Conservation (phyloP, 805 yeast species). For the Metschnikowia anglica region DNA sequence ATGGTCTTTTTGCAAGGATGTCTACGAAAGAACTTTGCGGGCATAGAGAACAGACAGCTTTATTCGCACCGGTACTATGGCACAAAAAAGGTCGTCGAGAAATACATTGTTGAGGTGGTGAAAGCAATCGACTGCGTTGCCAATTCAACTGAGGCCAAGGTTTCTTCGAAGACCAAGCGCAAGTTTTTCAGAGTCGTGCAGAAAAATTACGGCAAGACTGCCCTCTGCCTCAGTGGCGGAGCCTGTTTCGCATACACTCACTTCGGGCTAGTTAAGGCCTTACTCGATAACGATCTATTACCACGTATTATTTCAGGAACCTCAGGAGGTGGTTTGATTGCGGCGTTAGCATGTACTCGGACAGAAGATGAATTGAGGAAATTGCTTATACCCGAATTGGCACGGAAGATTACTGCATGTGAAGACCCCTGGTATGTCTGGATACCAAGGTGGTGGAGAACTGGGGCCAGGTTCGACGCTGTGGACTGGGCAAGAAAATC, state of each 20-base stretch:
- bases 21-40: conserved; percentile 72
- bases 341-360: conserved; percentile 68
- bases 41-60: conserved; percentile 67
- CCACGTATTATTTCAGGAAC: conserved; percentile 76
- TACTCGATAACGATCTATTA: conserved; percentile 62
- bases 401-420: conserved; percentile 66
- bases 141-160: conserved; percentile 27
- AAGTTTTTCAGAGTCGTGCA: conserved; percentile 55
- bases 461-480: conserved; percentile 79
- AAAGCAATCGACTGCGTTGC: conserved; percentile 46
- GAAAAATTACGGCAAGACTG: conserved; percentile 69
- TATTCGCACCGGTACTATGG: conserved; percentile 78
- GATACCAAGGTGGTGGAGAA: conserved; percentile 63
- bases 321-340: conserved; percentile 77
- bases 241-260: conserved; percentile 78
- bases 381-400: conserved; percentile 59
- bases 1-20: conserved; percentile 62
- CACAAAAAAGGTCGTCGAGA: conserved; percentile 59
- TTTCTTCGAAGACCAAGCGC: conserved; percentile 44
- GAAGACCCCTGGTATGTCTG: conserved; percentile 60
- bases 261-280: conserved; percentile 71
- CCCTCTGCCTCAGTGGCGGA: conserved; percentile 74
- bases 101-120: conserved; percentile 54
- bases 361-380: conserved; percentile 62
- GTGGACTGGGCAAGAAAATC: conserved; percentile 70